phyloP scores from a whole-genome alignment of 768 basidiomycete genomes.

The Suillus discolor region DNA sequence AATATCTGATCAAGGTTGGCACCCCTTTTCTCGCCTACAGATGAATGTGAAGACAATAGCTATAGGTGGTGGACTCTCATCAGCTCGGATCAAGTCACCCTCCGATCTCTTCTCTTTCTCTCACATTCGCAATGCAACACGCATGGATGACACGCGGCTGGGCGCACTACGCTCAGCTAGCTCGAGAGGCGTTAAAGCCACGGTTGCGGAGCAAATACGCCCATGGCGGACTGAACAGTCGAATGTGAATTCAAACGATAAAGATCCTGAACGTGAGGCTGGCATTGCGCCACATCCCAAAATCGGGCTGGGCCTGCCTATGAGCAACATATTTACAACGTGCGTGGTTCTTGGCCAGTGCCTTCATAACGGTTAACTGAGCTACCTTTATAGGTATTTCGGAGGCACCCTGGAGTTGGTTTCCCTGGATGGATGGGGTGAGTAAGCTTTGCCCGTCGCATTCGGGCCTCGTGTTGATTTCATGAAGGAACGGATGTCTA shows the following conservation, averaged over 20 bases:
- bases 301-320: slow-evolving; percentile 83
- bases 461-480: slow-evolving; percentile 9
- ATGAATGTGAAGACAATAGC: slow-evolving; percentile 16
- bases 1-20: slow-evolving; percentile 86
- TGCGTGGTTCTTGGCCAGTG: slow-evolving; percentile 35
- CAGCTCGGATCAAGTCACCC: slow-evolving; percentile 56
- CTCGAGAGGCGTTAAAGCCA: slow-evolving; percentile 68
- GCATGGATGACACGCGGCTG: slow-evolving; percentile 67
- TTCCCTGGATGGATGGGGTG: slow-evolving; percentile 84
- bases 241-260: slow-evolving; percentile 23
- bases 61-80: slow-evolving; percentile 72
- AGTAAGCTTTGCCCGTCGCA: slow-evolving; percentile 25
- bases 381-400: slow-evolving; percentile 59
- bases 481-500: slow-evolving; percentile 78
- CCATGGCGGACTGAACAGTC: slow-evolving; percentile 38
- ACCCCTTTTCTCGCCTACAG: background rate
- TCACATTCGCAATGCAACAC: slow-evolving; percentile 73
- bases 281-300: slow-evolving; percentile 57
- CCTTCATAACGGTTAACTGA: background rate
- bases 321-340: slow-evolving; percentile 90
- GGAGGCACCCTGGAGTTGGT: slow-evolving; percentile 80
- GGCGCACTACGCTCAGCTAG: slow-evolving; percentile 68
- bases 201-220: slow-evolving; percentile 77
- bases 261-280: slow-evolving; percentile 45
- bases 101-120: slow-evolving; percentile 90